A percentile compares a stretch with the other conserved stretches of the same genome.
These are phyloP conservation scores for Penicillium flavigenum DNA, from an alignment of 495 filamentous ascomycete genomes.

Conservation along the genomic window DNA sequence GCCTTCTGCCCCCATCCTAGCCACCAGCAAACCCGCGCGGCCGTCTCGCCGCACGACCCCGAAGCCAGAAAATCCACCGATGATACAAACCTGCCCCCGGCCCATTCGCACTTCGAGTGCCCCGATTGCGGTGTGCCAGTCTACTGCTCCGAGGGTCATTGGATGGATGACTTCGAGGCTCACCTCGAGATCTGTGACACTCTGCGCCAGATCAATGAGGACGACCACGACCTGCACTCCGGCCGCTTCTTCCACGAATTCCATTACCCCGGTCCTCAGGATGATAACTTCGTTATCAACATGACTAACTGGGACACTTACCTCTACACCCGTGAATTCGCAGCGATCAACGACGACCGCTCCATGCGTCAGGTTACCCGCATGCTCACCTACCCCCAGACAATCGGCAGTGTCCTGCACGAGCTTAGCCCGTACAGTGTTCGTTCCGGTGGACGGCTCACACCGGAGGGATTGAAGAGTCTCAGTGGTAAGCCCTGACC, in stretches of 20 bases:
- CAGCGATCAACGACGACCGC: slow-evolving; percentile 83
- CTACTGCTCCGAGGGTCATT: slow-evolving; percentile 90
- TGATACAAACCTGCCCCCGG: slow-evolving; percentile 56
- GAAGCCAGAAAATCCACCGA: slow-evolving; percentile 52
- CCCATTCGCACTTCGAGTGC: slow-evolving; percentile 88
- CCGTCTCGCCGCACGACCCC: slow-evolving; percentile 59
- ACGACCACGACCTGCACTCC: slow-evolving; percentile 91
- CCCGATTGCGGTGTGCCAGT: slow-evolving; percentile 94
- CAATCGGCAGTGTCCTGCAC: slow-evolving; percentile 85
- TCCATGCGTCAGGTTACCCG: slow-evolving; percentile 87
- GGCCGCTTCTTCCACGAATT: slow-evolving; percentile 94
- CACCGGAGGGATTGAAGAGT: slow-evolving; percentile 85
- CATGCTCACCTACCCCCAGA: slow-evolving; percentile 89
- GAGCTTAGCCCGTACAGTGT: slow-evolving; percentile 91
- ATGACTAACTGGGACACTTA: slow-evolving; percentile 99
- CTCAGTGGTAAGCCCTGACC: slow-evolving; percentile 69
- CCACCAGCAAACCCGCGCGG: slow-evolving; percentile 66
- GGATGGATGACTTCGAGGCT: slow-evolving; percentile 88
- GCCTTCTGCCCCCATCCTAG: slow-evolving; percentile 87
- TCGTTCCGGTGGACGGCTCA: slow-evolving; percentile 68
- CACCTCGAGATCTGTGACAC: slow-evolving; percentile 93
- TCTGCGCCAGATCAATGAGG: slow-evolving; percentile 89
- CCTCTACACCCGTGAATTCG: slow-evolving; percentile 83
- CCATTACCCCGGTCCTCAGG: slow-evolving; percentile 80
- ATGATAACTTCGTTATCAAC: slow-evolving; percentile 89